Percentiles rank a stretch among this genome's conserved stretches.
phyloP scores from a whole-genome alignment of 768 basidiomycete species.

The Lactarius indigo region DNA sequence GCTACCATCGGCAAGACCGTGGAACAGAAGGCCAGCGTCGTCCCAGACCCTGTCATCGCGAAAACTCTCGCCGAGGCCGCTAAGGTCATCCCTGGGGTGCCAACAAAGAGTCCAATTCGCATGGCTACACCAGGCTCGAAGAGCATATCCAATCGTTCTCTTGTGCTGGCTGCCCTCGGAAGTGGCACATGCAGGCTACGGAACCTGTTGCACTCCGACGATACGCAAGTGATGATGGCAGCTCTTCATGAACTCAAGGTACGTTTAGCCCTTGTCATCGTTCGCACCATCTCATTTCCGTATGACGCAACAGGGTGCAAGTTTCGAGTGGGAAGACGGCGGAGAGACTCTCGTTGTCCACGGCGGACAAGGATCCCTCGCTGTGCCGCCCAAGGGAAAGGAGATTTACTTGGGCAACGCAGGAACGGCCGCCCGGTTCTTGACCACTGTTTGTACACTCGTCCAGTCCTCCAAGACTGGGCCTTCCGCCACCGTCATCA shows the following conservation, averaged over 20 bases:
- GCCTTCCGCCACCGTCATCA: slow-evolving; percentile 69
- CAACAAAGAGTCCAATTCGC: slow-evolving; percentile 45
- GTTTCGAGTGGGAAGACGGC: slow-evolving; percentile 92
- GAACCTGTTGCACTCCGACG: slow-evolving; percentile 94
- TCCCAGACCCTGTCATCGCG: slow-evolving; percentile 75
- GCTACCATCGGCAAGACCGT: slow-evolving; percentile 87
- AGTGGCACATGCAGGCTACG: slow-evolving; percentile 82
- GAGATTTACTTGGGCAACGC: slow-evolving; percentile 96
- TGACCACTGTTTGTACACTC: slow-evolving; percentile 93
- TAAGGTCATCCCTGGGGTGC: slow-evolving; percentile 66
- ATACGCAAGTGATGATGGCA: slow-evolving; percentile 99
- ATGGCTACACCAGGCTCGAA: slow-evolving; percentile 97
- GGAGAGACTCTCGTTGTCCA: slow-evolving; percentile 93
- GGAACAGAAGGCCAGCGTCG: slow-evolving; percentile 86
- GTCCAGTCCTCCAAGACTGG: slow-evolving; percentile 48
- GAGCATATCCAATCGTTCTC: slow-evolving; percentile 91
- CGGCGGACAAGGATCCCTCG: slow-evolving; percentile 78
- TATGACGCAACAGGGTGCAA: slow-evolving; percentile 62
- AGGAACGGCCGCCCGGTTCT: slow-evolving; percentile 95
- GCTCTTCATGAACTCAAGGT: slow-evolving; percentile 88
- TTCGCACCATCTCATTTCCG: not conserved
- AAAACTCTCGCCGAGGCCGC: slow-evolving; percentile 81
- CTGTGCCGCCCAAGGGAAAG: slow-evolving; percentile 73
- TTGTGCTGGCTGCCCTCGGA: slow-evolving; percentile 90
- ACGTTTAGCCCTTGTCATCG: slow-evolving; percentile 21